Evolutionary conservation across 176 grass and related monocot genomes (phyloP).

Genomic region (Triticum urartu): DNA sequence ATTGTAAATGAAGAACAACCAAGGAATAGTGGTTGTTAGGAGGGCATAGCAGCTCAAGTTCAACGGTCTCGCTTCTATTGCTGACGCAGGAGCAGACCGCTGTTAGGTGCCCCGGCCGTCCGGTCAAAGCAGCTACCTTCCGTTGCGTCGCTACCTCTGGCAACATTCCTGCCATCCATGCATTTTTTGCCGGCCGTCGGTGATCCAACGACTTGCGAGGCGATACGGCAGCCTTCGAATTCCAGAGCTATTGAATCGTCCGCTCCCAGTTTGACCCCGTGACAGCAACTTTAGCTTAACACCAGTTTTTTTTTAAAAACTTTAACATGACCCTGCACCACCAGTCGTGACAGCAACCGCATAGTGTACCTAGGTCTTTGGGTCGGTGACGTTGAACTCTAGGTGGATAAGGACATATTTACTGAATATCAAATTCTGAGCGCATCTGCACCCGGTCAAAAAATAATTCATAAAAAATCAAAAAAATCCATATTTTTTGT

Average conservation of each 20-base stretch:
- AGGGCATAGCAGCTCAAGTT: background rate
- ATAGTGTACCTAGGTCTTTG: too few relatives aligned
- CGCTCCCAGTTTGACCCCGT: background rate
- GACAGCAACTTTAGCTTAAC: background rate
- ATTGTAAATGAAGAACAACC: background rate
- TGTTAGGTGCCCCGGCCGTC: background rate
- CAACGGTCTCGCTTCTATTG: background rate
- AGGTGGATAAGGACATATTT: too few relatives aligned
- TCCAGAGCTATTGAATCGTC: background rate
- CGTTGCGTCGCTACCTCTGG: constrained; percentile 7
- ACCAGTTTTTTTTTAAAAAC: too few relatives aligned
- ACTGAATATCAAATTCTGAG: too few relatives aligned
- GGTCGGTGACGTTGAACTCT: too few relatives aligned
- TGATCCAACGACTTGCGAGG: background rate
- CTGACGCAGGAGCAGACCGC: background rate
- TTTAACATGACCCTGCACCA: too few relatives aligned
- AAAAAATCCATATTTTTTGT: too few relatives aligned
- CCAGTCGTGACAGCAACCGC: too few relatives aligned
- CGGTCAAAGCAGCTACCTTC: constrained; percentile 12
- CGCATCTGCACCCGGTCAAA: too few relatives aligned
- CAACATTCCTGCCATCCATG: background rate
- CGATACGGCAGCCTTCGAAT: background rate
- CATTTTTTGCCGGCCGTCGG: constrained; percentile 18
- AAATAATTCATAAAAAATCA: too few relatives aligned
- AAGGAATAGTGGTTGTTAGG: background rate